phyloP scores from a whole-genome alignment of 73 alveolate species.

The Paraurostyla sp. region DNA sequence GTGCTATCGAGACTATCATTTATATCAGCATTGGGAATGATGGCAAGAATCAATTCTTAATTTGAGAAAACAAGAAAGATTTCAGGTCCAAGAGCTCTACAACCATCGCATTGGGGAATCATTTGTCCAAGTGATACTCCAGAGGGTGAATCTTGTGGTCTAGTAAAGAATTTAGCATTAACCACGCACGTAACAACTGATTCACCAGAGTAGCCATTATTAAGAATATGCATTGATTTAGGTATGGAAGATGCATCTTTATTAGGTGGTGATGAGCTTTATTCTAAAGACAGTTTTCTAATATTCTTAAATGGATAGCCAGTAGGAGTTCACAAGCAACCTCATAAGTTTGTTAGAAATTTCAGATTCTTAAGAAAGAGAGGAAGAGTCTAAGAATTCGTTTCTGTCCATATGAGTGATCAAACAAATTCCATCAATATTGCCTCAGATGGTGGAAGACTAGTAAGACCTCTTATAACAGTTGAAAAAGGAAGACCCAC shows the following conservation, averaged over 20 bases:
- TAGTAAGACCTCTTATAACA: slow-evolving; percentile 96
- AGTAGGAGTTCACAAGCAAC: slow-evolving; percentile 96
- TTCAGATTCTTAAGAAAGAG: slow-evolving; percentile 92
- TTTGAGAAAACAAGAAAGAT: slow-evolving; percentile 98
- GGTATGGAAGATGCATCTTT: slow-evolving; percentile 97
- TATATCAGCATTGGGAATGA: slow-evolving; percentile 95
- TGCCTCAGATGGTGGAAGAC: slow-evolving; percentile 98
- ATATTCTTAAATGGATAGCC: slow-evolving; percentile 98
- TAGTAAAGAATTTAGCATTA: slow-evolving; percentile 97
- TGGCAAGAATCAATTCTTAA: slow-evolving; percentile 97
- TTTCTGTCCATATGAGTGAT: slow-evolving; percentile 80
- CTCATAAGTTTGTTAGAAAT: slow-evolving; percentile 92
- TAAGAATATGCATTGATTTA: slow-evolving; percentile 81
- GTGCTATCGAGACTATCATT: slow-evolving; percentile 85
- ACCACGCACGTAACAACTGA: slow-evolving; percentile 98
- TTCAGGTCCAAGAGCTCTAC: slow-evolving; percentile 98
- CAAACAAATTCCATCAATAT: slow-evolving; percentile 82
- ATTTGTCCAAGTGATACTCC: slow-evolving; percentile 99
- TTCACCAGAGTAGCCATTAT: slow-evolving; percentile 86
- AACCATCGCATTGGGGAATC: slow-evolving; percentile 99
- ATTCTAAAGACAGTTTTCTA: slow-evolving; percentile 72
- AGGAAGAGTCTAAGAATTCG: slow-evolving; percentile 95
- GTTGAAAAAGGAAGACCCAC: slow-evolving; percentile 94
- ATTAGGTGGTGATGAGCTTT: slow-evolving; percentile 89
- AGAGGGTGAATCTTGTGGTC: slow-evolving; percentile 99